Conservation (phyloP, 176 grass and related monocot species). For the Tuctoria greenei region DNA sequence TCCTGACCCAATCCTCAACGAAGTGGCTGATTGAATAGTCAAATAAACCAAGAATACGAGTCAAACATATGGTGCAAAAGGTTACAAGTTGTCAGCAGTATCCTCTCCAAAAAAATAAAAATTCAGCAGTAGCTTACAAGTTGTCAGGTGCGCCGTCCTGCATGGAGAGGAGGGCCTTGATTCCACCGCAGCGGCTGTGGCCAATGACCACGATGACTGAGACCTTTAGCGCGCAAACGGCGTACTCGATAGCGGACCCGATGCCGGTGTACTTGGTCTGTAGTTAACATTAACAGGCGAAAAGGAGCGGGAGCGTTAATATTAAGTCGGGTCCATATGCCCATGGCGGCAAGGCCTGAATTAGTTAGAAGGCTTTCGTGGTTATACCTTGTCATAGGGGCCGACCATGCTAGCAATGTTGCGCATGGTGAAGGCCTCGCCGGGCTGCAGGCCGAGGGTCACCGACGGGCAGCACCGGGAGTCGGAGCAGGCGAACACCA, state of each 20-base stretch:
- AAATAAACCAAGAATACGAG: not conserved
- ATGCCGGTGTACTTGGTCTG: constrained; percentile 60
- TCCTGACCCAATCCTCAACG: constrained; percentile 94
- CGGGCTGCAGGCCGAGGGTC: constrained; percentile 71
- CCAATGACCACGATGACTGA: constrained; percentile 77
- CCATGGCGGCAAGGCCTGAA: no score
- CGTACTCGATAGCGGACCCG: constrained; percentile 85
- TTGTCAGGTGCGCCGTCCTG: constrained; percentile 51
- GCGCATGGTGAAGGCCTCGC: constrained; percentile 87
- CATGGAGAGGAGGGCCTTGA: constrained; percentile 84
- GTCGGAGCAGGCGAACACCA: constrained; percentile 93
- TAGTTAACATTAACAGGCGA: no score
- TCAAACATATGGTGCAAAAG: not conserved
- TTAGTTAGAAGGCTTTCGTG: not conserved
- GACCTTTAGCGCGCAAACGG: constrained; percentile 78
- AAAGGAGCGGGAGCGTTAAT: not conserved
- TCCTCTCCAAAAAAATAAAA: not conserved
- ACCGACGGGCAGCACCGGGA: constrained; percentile 94
- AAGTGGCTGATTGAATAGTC: constrained; percentile 49
- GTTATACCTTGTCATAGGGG: constrained; percentile 63
- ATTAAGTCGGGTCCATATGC: no score
- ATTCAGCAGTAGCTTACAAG: constrained; percentile 44
- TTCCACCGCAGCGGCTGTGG: constrained; percentile 90
- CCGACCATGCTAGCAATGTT: constrained; percentile 91
- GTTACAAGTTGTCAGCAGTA: not conserved